Evolutionary conservation across 2,329 filamentous ascomycete genomes (phyloP), one percentile per base, ranked within the genome.

Genomic region (Ceratocystis colombiana): DNA sequence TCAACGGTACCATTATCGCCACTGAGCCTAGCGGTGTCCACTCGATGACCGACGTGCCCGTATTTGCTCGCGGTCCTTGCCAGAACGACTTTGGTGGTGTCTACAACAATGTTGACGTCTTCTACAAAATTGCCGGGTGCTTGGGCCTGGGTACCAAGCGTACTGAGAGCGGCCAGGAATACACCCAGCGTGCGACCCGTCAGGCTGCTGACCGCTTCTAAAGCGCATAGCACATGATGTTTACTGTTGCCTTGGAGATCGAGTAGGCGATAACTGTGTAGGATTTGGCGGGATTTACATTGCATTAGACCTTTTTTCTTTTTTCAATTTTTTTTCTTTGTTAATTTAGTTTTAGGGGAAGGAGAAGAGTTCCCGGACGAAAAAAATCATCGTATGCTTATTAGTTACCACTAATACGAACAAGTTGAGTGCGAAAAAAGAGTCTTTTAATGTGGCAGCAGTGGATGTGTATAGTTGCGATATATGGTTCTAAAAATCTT

Each of bases 11-110:
- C 0, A 75, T 94, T 20, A 82, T 86, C 0, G 80, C 84, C 1
- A 75, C 74, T 65, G 82, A 87, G 71, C 73, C 79, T 50, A 82
- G 88, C 76, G 90, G 88, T 62, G 88, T 90, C 20, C 88, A 91
- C 77, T 88, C 84, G 28, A 77, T 91, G 69, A 91, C 88, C 0
- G 88, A 91, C 71, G 88, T 91, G 41, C 85, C 88, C 1, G 86
- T 94, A 22, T 93, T 88, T 71, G 87, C 88, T 1, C 82, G 83
- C 78, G 89, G 89, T 0, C 89, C 89, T 5, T 93, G 89, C 77
- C 86, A 90, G 74, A 86, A 89, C 71, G 76, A 82, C 15, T 94
- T 94, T 73, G 83, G 85, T 3, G 88, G 88, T 66, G 82, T 86
- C 2, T 89, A 85, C 70, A 84, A 79, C 74, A 88, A 85, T 72